Base-by-base conservation (phyloP, 305 asterid genomes). In the Ajuga reptans region DNA sequence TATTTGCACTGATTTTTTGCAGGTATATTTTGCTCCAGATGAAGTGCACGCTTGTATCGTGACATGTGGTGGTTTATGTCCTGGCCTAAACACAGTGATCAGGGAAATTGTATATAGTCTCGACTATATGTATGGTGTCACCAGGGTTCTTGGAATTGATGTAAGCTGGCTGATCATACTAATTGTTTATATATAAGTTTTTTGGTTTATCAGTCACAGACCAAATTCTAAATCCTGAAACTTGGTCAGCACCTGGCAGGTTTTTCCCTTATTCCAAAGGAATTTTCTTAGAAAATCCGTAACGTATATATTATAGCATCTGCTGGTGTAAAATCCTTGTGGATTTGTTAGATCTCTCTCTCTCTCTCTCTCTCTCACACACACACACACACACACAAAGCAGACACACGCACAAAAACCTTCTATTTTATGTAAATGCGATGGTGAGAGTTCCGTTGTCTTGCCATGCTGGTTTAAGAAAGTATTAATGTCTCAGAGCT, bases 41-140 rank as follows among this genome's bases (percentile, higher is more conserved):
- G 99, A 91, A 31, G 96, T 91, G 62, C 79, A 60, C 73, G 99
- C 97, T 39, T 91, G 97, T 78, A 88, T 94, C 50, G 99, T 94
- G 75, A 91, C 99, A 47, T 94, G 97, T 77, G 99, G 99, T 65
- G 99, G 99, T 79, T 78, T 94, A 68, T 94, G 99, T 79, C 99
- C 99, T 59, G 99, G 99, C 11, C 85, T 91, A 9, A 94, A 94
- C 84, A 94, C 97, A 4, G 97, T 94, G 78, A 91, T 94, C 83
- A 81, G 99, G 78, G 99, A 94, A 80, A 86, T 94, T 62, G 91
- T 94, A 37, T 86, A 84, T 50, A 83, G 96, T 72, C 95, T 94
- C 21, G 91, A 89, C 67, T 85, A 89, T 76, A 94, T 94, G 95
- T 94, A 89, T 79, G 97, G 96, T 31, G 96, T 89, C 76, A 76